Base-by-base conservation (phyloP, 768 basidiomycete genomes). In the Galerina marginata region DNA sequence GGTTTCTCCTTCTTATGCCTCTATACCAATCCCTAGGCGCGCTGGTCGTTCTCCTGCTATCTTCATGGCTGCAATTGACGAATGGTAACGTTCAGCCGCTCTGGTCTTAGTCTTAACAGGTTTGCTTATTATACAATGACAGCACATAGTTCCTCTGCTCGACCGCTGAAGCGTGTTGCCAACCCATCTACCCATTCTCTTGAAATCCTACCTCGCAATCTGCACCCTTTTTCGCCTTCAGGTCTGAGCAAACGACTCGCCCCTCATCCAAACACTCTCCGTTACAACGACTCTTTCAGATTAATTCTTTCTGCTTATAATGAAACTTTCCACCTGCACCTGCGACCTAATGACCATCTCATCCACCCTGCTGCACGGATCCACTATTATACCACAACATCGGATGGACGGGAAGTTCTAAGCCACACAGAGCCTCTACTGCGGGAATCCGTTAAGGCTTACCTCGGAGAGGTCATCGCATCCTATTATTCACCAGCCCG, bases 301-400 rank as follows among this genome's bases (percentile, higher is more conserved):
- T 81, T 93, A 52, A 84, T 83, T 29, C 74, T 93, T 52, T 80
- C 86, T 44, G 89, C 86, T 9, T 89, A 89, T 66, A 81, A 81
- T 63, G 82, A 89, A 43, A 83, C 79, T 26, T 90, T 87, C 68
- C 79, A 89, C 69, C 81, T 95, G 46, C 89, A 93, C 67, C 79
- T 95, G 50, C 84, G 84, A 15, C 92, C 93, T 7, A 93, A 92
- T 69, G 84, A 89, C 63, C 78, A 91, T 63, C 85, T 95, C 61
- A 78, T 94, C 52, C 91, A 93, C 69, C 88, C 92, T 44, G 84
- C 88, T 54, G 92, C 92, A 1, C 85, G 87, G 43, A 81, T 93
- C 58, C 85, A 83, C 53, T 88, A 89, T 74, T 87, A 86, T 71
- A 74, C 77, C n/a, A 79, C 77, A 20, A 71, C 71, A 7, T 68